A percentile compares a stretch with the other conserved stretches of the same genome.
These are phyloP conservation scores for Colletotrichum kahawae DNA, from an alignment of 2,329 filamentous ascomycete species.

Conservation along the genomic window DNA sequence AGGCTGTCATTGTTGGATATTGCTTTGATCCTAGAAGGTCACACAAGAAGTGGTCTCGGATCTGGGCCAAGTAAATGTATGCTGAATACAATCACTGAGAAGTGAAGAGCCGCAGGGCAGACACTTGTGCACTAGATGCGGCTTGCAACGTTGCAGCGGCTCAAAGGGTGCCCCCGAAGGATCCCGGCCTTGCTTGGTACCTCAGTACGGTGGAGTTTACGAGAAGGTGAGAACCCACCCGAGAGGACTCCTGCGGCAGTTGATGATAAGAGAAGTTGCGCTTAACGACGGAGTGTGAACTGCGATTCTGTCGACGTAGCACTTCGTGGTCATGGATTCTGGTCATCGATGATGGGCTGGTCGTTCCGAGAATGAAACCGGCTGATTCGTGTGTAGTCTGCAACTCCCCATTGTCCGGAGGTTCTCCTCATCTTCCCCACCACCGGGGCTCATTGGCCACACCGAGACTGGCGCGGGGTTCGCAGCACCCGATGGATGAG, in stretches of 20 bases:
- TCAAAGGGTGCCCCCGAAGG: neutral
- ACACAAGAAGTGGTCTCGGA: neutral
- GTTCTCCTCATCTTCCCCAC: neutral
- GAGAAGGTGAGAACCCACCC: neutral
- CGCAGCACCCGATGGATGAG: neutral
- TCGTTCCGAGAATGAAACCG: neutral
- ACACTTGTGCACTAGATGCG: neutral
- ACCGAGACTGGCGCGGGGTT: neutral
- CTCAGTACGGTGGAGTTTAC: neutral
- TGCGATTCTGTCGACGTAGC: neutral
- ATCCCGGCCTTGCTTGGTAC: neutral
- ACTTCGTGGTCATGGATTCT: neutral
- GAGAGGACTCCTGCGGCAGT: neutral
- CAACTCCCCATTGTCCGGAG: neutral
- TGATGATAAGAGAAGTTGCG: neutral
- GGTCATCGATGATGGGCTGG: neutral
- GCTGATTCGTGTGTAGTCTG: neutral
- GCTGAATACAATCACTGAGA: neutral
- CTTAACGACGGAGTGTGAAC: neutral
- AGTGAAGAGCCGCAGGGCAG: neutral
- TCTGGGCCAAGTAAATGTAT: neutral
- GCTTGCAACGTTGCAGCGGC: slow-evolving; percentile 13
- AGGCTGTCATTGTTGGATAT: neutral
- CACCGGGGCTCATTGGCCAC: neutral
- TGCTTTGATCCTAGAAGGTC: neutral